Percentiles rank a stretch among this genome's conserved stretches.
phyloP scores from a whole-genome alignment of 148 eudicot species.

The Cornus controversa region DNA sequence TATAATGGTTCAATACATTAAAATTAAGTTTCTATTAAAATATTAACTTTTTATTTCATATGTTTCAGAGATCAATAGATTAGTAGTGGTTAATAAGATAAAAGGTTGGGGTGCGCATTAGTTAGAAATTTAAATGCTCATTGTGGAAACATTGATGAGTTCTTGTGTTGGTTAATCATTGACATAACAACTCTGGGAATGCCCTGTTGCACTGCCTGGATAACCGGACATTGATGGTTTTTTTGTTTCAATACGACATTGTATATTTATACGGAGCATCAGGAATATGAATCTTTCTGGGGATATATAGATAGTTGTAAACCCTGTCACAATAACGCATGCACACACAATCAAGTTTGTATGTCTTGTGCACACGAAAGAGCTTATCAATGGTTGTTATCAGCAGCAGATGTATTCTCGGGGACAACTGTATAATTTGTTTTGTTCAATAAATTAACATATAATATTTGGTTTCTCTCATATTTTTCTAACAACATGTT shows the following conservation, averaged over 20 bases:
- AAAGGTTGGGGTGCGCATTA: not conserved
- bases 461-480: not conserved
- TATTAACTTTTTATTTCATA: too few relatives aligned
- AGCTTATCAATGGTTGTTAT: not conserved
- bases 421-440: not conserved
- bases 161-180: not conserved
- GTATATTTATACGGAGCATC: not conserved
- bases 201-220: not conserved
- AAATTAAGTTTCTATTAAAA: too few relatives aligned
- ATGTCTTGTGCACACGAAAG: not conserved
- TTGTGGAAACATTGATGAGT: not conserved
- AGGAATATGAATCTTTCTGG: not conserved
- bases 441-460: not conserved
- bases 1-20: too few relatives aligned
- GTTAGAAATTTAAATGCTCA: not conserved
- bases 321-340: not conserved
- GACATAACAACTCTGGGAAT: not conserved
- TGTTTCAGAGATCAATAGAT: not conserved
- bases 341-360: not conserved
- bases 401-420: not conserved
- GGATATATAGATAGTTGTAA: not conserved
- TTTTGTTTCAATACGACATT: not conserved
- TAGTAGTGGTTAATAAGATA: not conserved
- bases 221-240: not conserved
- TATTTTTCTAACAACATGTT: not conserved